Conservation (phyloP, 2,329 filamentous ascomycete species). For the Zasmidium angulare region DNA sequence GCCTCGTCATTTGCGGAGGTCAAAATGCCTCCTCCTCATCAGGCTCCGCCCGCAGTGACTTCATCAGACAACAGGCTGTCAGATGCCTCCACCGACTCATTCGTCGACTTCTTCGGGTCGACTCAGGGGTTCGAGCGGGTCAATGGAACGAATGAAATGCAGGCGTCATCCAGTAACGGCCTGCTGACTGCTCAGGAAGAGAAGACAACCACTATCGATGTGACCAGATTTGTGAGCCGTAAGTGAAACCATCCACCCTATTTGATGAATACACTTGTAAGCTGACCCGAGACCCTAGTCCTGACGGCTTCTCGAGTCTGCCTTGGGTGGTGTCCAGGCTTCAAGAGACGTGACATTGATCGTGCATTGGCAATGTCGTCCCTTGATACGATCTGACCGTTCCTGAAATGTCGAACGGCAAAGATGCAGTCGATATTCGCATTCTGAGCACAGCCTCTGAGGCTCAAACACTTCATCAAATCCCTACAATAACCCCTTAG, state of each 20-base stretch:
- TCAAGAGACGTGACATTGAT: constrained; percentile 45
- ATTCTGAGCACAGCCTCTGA: too few species aligned
- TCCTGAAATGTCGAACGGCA: too few species aligned
- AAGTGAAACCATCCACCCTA: constrained; percentile 24
- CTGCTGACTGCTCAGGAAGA: constrained; percentile 19
- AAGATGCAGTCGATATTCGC: too few species aligned
- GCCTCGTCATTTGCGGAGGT: constrained; percentile 61
- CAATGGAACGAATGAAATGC: background rate
- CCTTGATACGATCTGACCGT: constrained; percentile 22
- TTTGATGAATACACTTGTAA: background rate
- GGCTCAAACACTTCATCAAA: too few species aligned
- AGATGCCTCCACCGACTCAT: constrained; percentile 24
- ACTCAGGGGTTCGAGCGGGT: constrained; percentile 13
- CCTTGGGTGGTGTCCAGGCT: constrained; percentile 46
- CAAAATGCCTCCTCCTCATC: constrained; percentile 35
- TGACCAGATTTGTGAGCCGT: constrained; percentile 46
- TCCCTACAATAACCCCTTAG: too few species aligned
- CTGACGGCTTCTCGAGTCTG: constrained; percentile 42
- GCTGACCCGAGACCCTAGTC: constrained; percentile 16
- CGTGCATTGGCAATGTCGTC: constrained; percentile 35
- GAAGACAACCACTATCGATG: constrained; percentile 45
- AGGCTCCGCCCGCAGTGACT: too few species aligned
- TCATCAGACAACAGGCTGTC: constrained; percentile 23
- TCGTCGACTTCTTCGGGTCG: constrained; percentile 30
- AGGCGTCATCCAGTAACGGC: background rate